Percentiles rank a stretch among this genome's conserved stretches.
phyloP scores from a whole-genome alignment of 2,329 filamentous ascomycete species.

The Phaeosphaeria sp. region DNA sequence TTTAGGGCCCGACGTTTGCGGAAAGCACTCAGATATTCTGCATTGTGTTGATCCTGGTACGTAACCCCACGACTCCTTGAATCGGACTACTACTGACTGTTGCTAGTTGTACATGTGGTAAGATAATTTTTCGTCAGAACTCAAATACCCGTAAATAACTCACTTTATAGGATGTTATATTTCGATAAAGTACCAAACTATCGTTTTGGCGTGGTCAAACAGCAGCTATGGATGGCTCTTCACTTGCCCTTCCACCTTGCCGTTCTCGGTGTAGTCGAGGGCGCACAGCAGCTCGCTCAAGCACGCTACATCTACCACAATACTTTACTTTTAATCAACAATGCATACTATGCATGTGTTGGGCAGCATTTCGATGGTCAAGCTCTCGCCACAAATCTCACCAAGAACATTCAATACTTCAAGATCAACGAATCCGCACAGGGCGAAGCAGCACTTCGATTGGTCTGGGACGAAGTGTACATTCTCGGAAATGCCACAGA shows the following conservation, averaged over 20 bases:
- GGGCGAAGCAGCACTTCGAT: constrained; percentile 2
- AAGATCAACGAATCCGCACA: constrained; percentile 15
- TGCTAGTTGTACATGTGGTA: not conserved
- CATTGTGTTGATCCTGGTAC: constrained; percentile 17
- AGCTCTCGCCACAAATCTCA: constrained; percentile 7
- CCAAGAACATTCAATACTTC: constrained; percentile 15
- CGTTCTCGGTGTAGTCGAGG: constrained; percentile 28
- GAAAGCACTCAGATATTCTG: constrained; percentile 11
- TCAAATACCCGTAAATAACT: not conserved
- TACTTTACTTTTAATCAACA: not conserved
- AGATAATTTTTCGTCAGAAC: too few species aligned
- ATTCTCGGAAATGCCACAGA: constrained; percentile 16
- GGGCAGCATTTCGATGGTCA: constrained; percentile 15
- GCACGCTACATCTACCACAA: constrained; percentile 13
- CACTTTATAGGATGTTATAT: constrained; percentile 19
- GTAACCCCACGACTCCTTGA: not conserved
- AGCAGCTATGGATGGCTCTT: constrained; percentile 22
- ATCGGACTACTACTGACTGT: too few species aligned
- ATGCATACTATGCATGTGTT: constrained; percentile 5
- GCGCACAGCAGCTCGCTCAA: constrained; percentile 21
- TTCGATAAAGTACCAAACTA: constrained; percentile 19
- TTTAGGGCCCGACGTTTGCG: constrained; percentile 46
- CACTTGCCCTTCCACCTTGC: constrained; percentile 24
- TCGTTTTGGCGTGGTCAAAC: constrained; percentile 21
- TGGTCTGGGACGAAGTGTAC: constrained; percentile 10